Evolutionary conservation across 352 stramenopile genomes (phyloP).

Genomic region (Thalassiosira sp.): DNA sequence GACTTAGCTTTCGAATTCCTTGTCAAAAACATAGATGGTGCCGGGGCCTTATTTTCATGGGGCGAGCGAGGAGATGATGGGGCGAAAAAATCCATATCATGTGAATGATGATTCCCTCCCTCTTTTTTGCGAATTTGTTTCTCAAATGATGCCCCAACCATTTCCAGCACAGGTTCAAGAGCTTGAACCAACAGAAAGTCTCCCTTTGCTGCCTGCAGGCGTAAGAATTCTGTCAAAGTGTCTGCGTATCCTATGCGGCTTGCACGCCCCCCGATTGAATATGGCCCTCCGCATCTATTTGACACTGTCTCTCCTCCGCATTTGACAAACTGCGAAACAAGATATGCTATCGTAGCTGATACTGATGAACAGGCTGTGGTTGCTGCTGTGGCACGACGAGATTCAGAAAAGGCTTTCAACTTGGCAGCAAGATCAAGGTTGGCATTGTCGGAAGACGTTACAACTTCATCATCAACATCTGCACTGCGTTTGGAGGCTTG

Average conservation of each 20-base stretch:
- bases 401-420: constrained; percentile 60
- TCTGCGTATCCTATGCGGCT: constrained; percentile 66
- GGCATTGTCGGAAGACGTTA: constrained; percentile 20
- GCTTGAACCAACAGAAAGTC: constrained; percentile 53
- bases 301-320: constrained; percentile 71
- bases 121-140: constrained; percentile 63
- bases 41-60: constrained; percentile 36
- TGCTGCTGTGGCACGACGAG: constrained; percentile 40
- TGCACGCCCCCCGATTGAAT: constrained; percentile 72
- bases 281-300: constrained; percentile 66
- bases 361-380: constrained; percentile 60
- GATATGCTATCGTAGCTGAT: constrained; percentile 55
- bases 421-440: constrained; percentile 58
- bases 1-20: constrained; percentile 43
- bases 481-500: constrained; percentile 51
- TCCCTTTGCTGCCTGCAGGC: constrained; percentile 56
- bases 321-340: constrained; percentile 80
- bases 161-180: constrained; percentile 64
- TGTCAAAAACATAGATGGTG: constrained; percentile 37
- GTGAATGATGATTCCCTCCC: constrained; percentile 6
- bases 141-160: constrained; percentile 76
- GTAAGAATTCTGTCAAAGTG: constrained; percentile 64
- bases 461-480: constrained; percentile 52
- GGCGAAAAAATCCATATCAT: constrained; percentile 44
- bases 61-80: constrained; percentile 47